phyloP scores from a whole-genome alignment of 2,329 filamentous ascomycete genomes.

The Colletotrichum kahawae region DNA sequence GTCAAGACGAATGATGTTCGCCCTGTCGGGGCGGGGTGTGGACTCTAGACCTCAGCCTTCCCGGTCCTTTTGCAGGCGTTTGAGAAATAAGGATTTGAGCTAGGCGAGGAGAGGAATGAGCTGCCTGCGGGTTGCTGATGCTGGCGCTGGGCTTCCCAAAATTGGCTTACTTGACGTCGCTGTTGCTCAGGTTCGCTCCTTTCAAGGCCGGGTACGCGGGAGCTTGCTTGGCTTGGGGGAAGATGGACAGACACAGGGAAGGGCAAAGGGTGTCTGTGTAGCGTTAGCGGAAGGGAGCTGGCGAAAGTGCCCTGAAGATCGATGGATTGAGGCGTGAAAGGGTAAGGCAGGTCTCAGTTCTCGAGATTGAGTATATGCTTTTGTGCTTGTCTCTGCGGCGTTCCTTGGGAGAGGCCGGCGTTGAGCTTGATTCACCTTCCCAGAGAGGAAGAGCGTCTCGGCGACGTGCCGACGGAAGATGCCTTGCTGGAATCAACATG shows the following conservation, averaged over 20 bases:
- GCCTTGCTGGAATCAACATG: neutral
- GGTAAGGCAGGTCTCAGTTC: conserved; percentile 6
- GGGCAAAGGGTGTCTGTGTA: neutral
- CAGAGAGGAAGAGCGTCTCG: conserved; percentile 1
- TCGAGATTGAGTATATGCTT: neutral
- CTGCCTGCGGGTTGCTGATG: neutral
- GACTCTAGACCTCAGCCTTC: neutral
- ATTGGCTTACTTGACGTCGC: neutral
- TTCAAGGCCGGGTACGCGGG: neutral
- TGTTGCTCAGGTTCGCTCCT: neutral
- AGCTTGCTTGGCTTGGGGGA: neutral
- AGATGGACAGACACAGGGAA: neutral
- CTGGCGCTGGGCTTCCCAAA: neutral
- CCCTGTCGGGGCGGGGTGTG: neutral
- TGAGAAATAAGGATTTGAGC: neutral
- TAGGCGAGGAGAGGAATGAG: neutral
- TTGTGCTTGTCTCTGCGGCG: conserved; percentile 8
- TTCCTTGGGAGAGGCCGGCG: conserved; percentile 6
- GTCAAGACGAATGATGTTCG: neutral
- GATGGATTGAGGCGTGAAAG: neutral
- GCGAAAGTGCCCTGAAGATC: neutral
- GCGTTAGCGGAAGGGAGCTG: neutral
- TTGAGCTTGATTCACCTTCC: conserved; percentile 8
- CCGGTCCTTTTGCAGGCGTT: neutral
- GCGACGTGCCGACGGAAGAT: conserved; percentile 7